Base-by-base conservation (phyloP, 768 basidiomycete species). In the Leccinum variicolor region DNA sequence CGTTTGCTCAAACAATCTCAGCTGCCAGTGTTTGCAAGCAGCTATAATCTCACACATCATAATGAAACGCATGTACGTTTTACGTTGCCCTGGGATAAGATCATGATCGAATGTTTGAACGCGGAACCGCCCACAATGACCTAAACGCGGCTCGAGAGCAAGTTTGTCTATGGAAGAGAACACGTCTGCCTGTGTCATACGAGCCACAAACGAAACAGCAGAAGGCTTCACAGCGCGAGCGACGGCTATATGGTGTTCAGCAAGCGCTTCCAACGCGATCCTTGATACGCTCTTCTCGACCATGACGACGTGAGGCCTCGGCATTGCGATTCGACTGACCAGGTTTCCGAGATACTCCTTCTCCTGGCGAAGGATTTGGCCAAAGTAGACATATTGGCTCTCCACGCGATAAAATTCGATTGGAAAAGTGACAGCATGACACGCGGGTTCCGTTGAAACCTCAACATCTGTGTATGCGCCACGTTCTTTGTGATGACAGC, bases 401-500 rank as follows among this genome's bases (percentile, higher is more conserved):
- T 94, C 91, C 4, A 92, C 85, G 9, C 94, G 89, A 64, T 92
- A 87, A 65, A 96, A 98, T 69, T 98, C 97, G 56, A 93, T 75
- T 0, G 95, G 94, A 63, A 98, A 96, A 2, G 95, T 95, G 55
- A 98, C 87, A 21, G 82, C 94, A 98, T 97, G 65, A 99, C 84
- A 15, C 95, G 87, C 2, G 97, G 94, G 66, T 94, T 93, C 49
- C 81, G 79, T 61, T 93, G 83, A 21, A 79, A 78, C 51, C 93
- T 81, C 19, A 89, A 80, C 96, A 99, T 98, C 62, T 86, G 84
- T 73, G 98, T 98, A 73, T 98, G 95, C 2, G 94, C 92, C 9
- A 98, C 88, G 65, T 98, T 98, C 80, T 99, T 98, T 17, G 96
- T 95, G 66, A 98, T 97, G 56, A 98, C 94, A 5, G 90, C 92